Percentiles rank a stretch among this genome's conserved stretches.
Conservation (phyloP, 257 asterid species). For the Lavandula angustifolia region DNA sequence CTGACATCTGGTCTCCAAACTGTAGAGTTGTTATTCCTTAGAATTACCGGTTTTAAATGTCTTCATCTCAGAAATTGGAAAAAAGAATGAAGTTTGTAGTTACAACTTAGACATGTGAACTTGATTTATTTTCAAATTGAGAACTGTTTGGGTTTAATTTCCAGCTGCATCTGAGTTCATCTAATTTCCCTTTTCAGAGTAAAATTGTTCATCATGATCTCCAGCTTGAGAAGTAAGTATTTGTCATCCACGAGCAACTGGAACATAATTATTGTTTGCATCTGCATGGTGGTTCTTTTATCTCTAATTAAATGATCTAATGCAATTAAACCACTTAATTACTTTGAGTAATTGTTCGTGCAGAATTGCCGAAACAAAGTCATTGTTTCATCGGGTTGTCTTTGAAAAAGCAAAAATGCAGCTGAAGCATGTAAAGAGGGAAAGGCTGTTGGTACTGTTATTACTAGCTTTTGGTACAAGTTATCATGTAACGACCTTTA, state of each 20-base stretch:
- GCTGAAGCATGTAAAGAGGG: slow-evolving; percentile 60
- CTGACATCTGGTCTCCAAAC: neutral
- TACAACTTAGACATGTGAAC: neutral
- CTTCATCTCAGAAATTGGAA: neutral
- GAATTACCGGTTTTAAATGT: neutral
- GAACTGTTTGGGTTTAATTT: slow-evolving; percentile 25
- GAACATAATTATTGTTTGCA: slow-evolving; percentile 21
- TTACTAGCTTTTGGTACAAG: slow-evolving; percentile 30
- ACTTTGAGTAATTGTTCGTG: slow-evolving; percentile 37
- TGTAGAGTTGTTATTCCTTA: neutral
- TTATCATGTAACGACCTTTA: neutral
- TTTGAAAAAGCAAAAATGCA: slow-evolving; percentile 66
- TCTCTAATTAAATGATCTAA: slow-evolving; percentile 18
- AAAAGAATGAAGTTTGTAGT: neutral
- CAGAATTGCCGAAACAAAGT: slow-evolving; percentile 63
- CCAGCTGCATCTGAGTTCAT: slow-evolving; percentile 36
- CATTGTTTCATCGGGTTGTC: slow-evolving; percentile 55
- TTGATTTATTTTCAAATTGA: slow-evolving; percentile 17
- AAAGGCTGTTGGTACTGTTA: slow-evolving; percentile 63
- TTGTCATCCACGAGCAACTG: slow-evolving; percentile 25
- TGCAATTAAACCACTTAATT: slow-evolving; percentile 23
- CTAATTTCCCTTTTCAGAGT: slow-evolving; percentile 52
- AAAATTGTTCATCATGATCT: slow-evolving; percentile 38
- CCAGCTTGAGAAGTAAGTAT: slow-evolving; percentile 60
- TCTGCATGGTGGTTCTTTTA: slow-evolving; percentile 24